Base-by-base conservation (phyloP, 345 rosid species). In the Balakata baccata region DNA sequence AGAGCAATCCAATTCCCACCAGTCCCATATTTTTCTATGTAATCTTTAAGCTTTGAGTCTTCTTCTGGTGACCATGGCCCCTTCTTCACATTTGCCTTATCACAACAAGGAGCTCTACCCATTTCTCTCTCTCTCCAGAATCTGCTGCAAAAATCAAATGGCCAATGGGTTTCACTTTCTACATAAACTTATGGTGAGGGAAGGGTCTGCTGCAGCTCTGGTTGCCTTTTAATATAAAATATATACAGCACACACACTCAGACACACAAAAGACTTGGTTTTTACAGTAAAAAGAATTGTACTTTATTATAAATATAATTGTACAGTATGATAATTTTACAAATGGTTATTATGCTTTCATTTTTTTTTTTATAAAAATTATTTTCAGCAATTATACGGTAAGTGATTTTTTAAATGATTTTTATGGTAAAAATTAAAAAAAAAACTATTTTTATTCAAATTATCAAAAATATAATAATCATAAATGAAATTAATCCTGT, bases 1-100 rank as follows among this genome's bases (percentile, higher is more conserved):
- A 91, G 89, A 78, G 97, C 85, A 74, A 91, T 94, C 98, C 98
- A 94, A 65, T 94, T 94, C 18, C 98, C 94, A 67, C 94, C 97
- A 75, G 88, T 94, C 6, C 98, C 98, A 82, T 78, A 74, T 70
- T 86, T 94, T 77, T 91, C 91, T 1, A 94, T 90, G 89, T 85
- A 90, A 46, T 85, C 92, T 78, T 85, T 91, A 43, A 94, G 97
- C 85, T 91, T 94, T 8, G 89, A 78, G 75, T 94, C 98, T 83
- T 94, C 98, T 75, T 94, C 98, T 29, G 97, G 89, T 25, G 97
- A 91, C 98, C 98, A 94, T 73, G 98, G 98, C 6, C 98, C 98
- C 73, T 86, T 89, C 88, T 94, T 94, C 86, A 90, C 97, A 78
- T 88, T 94, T 52, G 96, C 92, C 77, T 94, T 94, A 82, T 94